Percentiles rank a stretch among this genome's conserved stretches.
Conservation (phyloP, 1,284 basidiomycete species). For the Meira nashicola region DNA sequence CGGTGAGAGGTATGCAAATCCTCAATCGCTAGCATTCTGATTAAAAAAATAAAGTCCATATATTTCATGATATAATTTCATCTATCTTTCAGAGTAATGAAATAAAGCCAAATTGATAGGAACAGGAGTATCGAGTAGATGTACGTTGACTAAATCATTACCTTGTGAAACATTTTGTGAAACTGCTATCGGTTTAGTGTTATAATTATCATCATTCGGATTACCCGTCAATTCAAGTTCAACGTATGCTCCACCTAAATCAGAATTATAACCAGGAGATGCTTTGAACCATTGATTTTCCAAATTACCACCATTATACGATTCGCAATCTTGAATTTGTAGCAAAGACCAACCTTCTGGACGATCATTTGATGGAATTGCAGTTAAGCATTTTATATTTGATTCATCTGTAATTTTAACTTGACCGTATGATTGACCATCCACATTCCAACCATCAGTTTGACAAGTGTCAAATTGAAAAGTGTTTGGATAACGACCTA, state of each 20-base stretch:
- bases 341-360: neutral
- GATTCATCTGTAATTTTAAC: neutral
- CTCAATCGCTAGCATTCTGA: too few species aligned
- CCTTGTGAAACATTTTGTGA: too few species aligned
- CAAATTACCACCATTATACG: neutral
- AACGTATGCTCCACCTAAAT: neutral
- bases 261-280: neutral
- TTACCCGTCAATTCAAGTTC: neutral
- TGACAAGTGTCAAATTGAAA: constrained; percentile 5
- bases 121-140: too few species aligned
- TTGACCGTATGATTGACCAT: constrained; percentile 5
- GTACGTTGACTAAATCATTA: too few species aligned
- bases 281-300: constrained; percentile 1
- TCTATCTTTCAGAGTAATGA: too few species aligned
- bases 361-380: neutral
- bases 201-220: neutral
- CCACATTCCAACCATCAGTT: constrained; percentile 4
- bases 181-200: too few species aligned
- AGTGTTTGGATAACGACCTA: neutral
- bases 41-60: too few species aligned
- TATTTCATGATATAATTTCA: too few species aligned
- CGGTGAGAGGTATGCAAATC: constrained; percentile 20
- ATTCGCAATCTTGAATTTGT: neutral
- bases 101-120: too few species aligned
- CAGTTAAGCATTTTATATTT: neutral